Conservation (phyloP, 169 alveolate species). For the Plasmodium fragile region DNA sequence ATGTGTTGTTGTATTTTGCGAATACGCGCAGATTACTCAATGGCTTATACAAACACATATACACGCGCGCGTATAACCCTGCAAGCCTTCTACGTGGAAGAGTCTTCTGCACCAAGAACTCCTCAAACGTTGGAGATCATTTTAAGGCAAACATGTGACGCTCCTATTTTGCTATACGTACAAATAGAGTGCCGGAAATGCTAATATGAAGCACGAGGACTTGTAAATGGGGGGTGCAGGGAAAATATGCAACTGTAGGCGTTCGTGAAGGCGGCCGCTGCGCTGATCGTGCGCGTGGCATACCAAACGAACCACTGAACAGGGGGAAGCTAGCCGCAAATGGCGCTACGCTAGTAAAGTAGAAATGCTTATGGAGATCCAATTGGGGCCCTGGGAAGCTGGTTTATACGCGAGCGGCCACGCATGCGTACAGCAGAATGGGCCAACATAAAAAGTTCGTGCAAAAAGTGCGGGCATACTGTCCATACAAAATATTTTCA, state of each 20-base stretch:
- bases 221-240: not conserved
- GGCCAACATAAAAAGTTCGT: not conserved
- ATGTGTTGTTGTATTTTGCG: not conserved
- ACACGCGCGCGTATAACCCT: not conserved
- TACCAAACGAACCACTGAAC: not conserved
- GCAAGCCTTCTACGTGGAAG: not conserved
- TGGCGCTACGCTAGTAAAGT: not conserved
- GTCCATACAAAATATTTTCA: conserved; percentile 4
- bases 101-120: not conserved
- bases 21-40: not conserved
- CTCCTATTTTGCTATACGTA: not conserved
- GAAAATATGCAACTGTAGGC: not conserved
- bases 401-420: not conserved
- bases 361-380: not conserved
- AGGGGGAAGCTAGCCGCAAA: not conserved
- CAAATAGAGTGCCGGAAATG: not conserved
- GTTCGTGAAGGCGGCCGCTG: not conserved
- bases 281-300: not conserved
- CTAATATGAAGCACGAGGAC: not conserved
- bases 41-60: not conserved
- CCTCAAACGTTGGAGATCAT: not conserved
- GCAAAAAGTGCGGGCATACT: not conserved
- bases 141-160: not conserved
- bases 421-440: not conserved
- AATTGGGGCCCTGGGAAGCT: not conserved